Base-by-base conservation (phyloP, 2,329 filamentous ascomycete genomes). In the Corinectria fuckeliana region DNA sequence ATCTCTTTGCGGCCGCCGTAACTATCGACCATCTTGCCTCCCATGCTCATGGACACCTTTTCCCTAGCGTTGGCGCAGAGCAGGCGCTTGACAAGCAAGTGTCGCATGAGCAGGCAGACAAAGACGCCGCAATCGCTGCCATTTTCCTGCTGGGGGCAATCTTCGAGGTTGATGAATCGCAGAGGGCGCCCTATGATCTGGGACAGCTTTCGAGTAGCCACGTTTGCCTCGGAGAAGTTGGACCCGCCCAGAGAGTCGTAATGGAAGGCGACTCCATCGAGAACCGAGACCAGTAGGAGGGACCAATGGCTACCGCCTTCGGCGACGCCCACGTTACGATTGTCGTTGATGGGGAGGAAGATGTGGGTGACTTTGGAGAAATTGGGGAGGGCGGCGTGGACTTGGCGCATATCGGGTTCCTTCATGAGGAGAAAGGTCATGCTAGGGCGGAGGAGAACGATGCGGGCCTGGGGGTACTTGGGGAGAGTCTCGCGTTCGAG, bases 291-390 rank as follows among this genome's bases (percentile, higher is more conserved):
- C 2, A 99, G 85, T 1, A 99, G 87, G 0, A 99, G 81, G 0
- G 92, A 96, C 95, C 95, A 99, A 75, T 99, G 95, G 3, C 90
- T 91, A 36, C 95, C 95, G 38, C 91, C 92, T 77, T 97, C 93
- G n/a, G 92, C 89, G 56, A 89, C 80, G 49, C 83, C 85, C 47
- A 90, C 86, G 67, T 92, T 91, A 45, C 85, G 84, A 69, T 88
- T 91, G 78, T 99, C 93, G 77, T 97, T 98, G 74, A 99, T 90
- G 18, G 95, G 95, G 3, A 99, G 86, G 79, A 99, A 99, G 68
- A 97, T 90, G 77, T 99, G 95, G 4, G 93, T 96, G 39, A 91
- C 91, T 54, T 84, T 84, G 34, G 79, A 80, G 77, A 98, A 96
- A 74, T 95, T 82, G 5, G 94, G 93, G 1, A 98, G 85, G 1